Conservation (phyloP, 768 basidiomycete species). For the Auricularia sp. region DNA sequence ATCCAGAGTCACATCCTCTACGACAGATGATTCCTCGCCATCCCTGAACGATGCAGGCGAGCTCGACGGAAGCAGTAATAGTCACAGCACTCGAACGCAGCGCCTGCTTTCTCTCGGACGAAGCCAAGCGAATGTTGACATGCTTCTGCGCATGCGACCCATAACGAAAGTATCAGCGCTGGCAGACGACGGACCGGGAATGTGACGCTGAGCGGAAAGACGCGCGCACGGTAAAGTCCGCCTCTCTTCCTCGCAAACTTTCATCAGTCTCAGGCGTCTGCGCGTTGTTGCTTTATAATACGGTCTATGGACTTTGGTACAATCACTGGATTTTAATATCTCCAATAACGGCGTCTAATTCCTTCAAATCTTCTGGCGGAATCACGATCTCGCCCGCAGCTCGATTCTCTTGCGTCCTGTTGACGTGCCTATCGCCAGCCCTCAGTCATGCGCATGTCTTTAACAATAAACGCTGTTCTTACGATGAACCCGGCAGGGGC, state of each 20-base stretch:
- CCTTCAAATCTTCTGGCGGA: conserved; percentile 28
- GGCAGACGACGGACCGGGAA: too few relatives aligned
- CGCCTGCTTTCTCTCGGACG: conserved; percentile 26
- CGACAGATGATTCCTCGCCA: conserved; percentile 22
- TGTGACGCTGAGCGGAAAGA: too few relatives aligned
- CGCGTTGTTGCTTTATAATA: too few relatives aligned
- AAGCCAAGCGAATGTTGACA: neutral
- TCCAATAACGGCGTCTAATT: conserved; percentile 30
- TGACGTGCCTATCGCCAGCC: conserved; percentile 20
- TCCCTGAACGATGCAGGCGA: conserved; percentile 39
- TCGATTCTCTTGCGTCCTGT: conserved; percentile 37
- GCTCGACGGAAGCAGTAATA: too few relatives aligned
- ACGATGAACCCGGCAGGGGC: conserved; percentile 37
- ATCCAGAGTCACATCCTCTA: conserved; percentile 25
- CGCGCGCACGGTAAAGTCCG: too few relatives aligned
- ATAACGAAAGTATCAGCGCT: neutral
- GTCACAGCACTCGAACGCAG: conserved; percentile 11
- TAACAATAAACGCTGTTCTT: conserved; percentile 6
- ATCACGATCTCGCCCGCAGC: conserved; percentile 32
- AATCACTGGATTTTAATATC: neutral
- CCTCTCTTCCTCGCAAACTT: too few relatives aligned
- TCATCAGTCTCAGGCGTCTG: too few relatives aligned
- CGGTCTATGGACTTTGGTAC: neutral
- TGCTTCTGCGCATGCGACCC: neutral
- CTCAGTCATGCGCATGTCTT: neutral